These are phyloP conservation scores for Fraxinus americana DNA, from an alignment of 257 asterid species.

Conservation along the genomic window DNA sequence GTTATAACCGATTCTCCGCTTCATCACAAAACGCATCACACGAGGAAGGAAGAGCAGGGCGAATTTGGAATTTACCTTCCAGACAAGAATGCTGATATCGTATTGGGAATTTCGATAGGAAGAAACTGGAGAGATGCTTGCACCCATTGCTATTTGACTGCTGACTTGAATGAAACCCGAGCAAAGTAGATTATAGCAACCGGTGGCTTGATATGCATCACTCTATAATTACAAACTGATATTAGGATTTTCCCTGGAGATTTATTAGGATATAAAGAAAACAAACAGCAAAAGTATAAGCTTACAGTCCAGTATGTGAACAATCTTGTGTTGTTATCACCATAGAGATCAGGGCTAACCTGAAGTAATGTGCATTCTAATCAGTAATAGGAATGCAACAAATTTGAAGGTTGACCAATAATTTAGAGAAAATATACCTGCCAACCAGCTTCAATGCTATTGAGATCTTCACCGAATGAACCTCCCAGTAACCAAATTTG, in stretches of 20 bases:
- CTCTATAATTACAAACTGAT: conserved; percentile 48
- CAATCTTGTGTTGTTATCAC: conserved; percentile 82
- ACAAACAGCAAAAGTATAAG: background rate
- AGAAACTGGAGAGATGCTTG: conserved; percentile 95
- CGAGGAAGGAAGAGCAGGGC: background rate
- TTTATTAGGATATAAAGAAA: background rate
- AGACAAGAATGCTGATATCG: conserved; percentile 80
- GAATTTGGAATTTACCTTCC: conserved; percentile 75
- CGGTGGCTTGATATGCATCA: conserved; percentile 96
- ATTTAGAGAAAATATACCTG: conserved; percentile 50
- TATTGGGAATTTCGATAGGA: conserved; percentile 63
- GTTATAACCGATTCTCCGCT: too few relatives aligned
- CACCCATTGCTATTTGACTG: conserved; percentile 89
- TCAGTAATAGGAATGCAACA: conserved; percentile 24
- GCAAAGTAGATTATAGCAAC: conserved; percentile 93
- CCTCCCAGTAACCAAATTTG: conserved; percentile 91
- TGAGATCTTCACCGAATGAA: conserved; percentile 82
- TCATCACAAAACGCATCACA: background rate
- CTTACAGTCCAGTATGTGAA: conserved; percentile 91
- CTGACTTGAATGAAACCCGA: conserved; percentile 90
- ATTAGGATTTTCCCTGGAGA: background rate
- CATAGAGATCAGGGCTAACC: conserved; percentile 84
- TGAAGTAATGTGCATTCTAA: conserved; percentile 32
- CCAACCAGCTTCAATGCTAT: conserved; percentile 96
- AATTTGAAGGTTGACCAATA: background rate